Evolutionary conservation across 306 rosid genomes (phyloP).

Genomic region (Acacia melanoxylon): DNA sequence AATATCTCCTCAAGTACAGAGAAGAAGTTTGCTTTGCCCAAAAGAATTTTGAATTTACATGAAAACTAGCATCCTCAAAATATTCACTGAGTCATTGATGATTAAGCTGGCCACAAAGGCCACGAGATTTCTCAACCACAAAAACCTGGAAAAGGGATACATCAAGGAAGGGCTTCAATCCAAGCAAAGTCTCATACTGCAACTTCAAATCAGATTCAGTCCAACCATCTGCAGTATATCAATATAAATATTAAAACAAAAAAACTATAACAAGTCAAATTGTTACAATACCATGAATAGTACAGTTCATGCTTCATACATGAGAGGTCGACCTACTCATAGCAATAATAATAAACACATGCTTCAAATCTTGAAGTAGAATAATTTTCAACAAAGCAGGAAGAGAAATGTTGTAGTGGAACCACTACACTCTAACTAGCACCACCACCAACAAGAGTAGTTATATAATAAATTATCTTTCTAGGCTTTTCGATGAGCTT

Average conservation of each 20-base stretch:
- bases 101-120: not conserved
- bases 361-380: not conserved
- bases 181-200: not conserved
- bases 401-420: not conserved
- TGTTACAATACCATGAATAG: not conserved
- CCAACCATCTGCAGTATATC: not conserved
- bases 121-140: not conserved
- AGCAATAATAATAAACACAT: not conserved
- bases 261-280: not conserved
- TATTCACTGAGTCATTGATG: not conserved
- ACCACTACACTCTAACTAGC: not conserved
- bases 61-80: not conserved
- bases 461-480: not conserved
- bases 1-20: not conserved
- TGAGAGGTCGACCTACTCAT: not conserved
- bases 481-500: not conserved
- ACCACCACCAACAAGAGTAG: not conserved
- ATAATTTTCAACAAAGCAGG: not conserved
- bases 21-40: not conserved
- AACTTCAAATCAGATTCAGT: not conserved
- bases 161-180: not conserved
- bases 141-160: not conserved
- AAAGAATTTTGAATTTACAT: not conserved
- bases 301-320: not conserved
- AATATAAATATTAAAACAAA: not conserved